Conservation (phyloP, 2,329 filamentous ascomycete species). For the Allantophomopsis lycopodina region DNA sequence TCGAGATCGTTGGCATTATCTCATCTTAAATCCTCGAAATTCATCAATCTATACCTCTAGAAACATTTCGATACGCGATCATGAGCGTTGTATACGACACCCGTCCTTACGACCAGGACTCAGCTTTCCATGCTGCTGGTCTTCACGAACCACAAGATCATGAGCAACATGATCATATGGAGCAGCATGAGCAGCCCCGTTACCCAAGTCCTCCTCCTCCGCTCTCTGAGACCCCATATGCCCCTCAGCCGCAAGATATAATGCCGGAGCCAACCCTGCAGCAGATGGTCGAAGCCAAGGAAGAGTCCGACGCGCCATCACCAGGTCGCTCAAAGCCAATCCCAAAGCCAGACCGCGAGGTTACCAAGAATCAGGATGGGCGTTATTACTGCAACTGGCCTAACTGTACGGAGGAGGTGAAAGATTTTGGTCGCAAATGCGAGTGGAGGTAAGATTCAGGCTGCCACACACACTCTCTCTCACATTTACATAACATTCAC, state of each 20-base stretch:
- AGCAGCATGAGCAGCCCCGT: slow-evolving; percentile 10
- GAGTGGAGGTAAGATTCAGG: slow-evolving; percentile 75
- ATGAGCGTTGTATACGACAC: background rate
- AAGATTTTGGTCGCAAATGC: slow-evolving; percentile 68
- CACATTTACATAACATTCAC: background rate
- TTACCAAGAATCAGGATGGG: slow-evolving; percentile 52
- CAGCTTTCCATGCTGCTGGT: background rate
- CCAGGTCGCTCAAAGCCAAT: slow-evolving; percentile 31
- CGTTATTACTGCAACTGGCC: slow-evolving; percentile 62
- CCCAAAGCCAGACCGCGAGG: slow-evolving; percentile 42
- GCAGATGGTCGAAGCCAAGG: slow-evolving; percentile 7
- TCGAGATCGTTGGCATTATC: too few species aligned
- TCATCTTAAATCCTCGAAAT: too few species aligned
- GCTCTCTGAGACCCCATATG: slow-evolving; percentile 15
- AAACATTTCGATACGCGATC: background rate
- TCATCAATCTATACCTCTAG: too few species aligned
- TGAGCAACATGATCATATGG: slow-evolving; percentile 3
- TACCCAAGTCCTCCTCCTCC: slow-evolving; percentile 17
- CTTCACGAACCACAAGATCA: slow-evolving; percentile 1
- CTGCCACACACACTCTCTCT: background rate
- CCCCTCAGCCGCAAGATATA: slow-evolving; percentile 9
- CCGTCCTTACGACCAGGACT: background rate
- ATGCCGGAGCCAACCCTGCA: slow-evolving; percentile 4
- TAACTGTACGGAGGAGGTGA: slow-evolving; percentile 51
- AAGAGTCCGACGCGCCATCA: slow-evolving; percentile 13